These are phyloP conservation scores for Mariannaea elegans DNA, from an alignment of 2,329 filamentous ascomycete species.

Conservation along the genomic window DNA sequence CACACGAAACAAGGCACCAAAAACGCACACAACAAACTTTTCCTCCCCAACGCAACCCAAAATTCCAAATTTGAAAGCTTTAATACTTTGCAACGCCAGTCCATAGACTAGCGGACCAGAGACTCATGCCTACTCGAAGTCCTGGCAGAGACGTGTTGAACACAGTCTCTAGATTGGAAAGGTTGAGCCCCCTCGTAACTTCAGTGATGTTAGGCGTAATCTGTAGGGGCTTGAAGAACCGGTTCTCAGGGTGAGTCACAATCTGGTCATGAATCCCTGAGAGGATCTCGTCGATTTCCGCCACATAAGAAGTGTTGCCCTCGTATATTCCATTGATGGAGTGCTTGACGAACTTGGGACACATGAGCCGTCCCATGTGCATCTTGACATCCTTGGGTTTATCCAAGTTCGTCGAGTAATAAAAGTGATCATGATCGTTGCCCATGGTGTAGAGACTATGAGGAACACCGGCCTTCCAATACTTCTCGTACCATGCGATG, in stretches of 20 bases:
- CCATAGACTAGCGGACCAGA: conserved; percentile 4
- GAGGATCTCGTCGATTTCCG: conserved; percentile 2
- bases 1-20: no score
- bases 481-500: neutral
- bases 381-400: neutral
- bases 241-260: neutral
- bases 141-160: neutral
- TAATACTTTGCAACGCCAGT: neutral
- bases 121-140: neutral
- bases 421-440: neutral
- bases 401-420: no score
- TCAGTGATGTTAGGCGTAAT: neutral
- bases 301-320: neutral
- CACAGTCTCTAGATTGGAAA: neutral
- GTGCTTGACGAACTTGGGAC: neutral
- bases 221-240: neutral
- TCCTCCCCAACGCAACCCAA: no score
- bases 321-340: neutral
- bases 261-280: conserved; percentile 3
- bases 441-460: neutral
- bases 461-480: neutral
- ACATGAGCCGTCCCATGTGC: neutral
- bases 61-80: no score
- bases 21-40: no score
- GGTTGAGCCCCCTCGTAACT: neutral